Evolutionary conservation across 164 flowering plant species (phyloP), one percentile per base, ranked within the genome.

Genomic region (Santalum album): DNA sequence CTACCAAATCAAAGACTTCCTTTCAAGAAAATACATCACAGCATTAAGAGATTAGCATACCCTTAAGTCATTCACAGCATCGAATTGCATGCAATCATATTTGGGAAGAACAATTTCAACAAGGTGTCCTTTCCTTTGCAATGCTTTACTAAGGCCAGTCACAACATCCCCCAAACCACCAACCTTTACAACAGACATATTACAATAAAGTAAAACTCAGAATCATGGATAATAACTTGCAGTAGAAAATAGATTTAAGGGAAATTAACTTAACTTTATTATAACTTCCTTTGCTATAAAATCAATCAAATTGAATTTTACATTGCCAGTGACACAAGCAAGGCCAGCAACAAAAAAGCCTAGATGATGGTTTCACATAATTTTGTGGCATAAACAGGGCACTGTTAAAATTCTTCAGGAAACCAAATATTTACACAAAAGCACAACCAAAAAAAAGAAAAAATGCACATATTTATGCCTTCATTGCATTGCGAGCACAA

Each of bases 161-260:
- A 92, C 87, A 55, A 92, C 98, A 70, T 92, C 98, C 12, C 96
- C 98, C 69, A 92, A 68, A 34, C 98, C 98, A 51, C 98, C 98
- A 73, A 92, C 98, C 98, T 91, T 47, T 49, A 50, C 53, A 66
- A 51, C 10, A 54, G 50, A 59, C 15, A 21, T 26, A 32, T 29
- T 14, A 11, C 9, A 14, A 19, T 26, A 6, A 58, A 6, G 12
- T 45, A 7, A 2, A 26, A 34, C 16, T 45, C 17, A 21, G n/a
- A 43, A 18, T 23, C 16, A 19, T 32, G 12, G 12, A 32, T 32
- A 12, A 32, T 6, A 32, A 32, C 12, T 32, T 32, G 0, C n/a
- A n/a, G n/a, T n/a, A 29, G 34, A 29, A 29, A 29, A 3, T 29
- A 29, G 9, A 29, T 9, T 29, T 29, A 29, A 29, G 34, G 34